A percentile compares a stretch with the other conserved stretches of the same genome.
phyloP scores from a whole-genome alignment of 2,329 filamentous ascomycete species.

The Fusarium haematococcum region DNA sequence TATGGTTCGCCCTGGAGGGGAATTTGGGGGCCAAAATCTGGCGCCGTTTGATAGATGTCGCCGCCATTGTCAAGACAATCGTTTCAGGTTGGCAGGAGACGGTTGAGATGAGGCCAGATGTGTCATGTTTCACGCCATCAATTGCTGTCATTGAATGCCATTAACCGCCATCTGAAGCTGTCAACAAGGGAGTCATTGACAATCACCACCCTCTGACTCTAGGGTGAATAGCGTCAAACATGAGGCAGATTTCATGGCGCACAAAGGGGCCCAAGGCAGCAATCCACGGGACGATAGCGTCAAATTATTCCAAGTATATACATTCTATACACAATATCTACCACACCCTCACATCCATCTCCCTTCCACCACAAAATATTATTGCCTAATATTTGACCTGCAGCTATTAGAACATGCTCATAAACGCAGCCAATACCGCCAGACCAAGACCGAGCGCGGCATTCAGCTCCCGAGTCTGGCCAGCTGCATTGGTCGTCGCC shows the following conservation, averaged over 20 bases:
- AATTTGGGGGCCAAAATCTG: neutral
- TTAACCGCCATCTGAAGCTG: neutral
- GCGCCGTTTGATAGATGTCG: neutral
- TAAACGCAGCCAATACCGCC: constrained; percentile 7
- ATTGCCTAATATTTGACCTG: constrained; percentile 18
- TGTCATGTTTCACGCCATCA: neutral
- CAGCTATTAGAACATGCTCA: constrained; percentile 38
- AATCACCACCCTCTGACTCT: neutral
- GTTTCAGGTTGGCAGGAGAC: neutral
- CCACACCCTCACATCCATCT: neutral
- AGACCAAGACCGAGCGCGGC: constrained; percentile 8
- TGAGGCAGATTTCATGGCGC: neutral
- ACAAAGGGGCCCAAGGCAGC: neutral
- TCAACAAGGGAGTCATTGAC: neutral
- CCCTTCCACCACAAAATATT: neutral
- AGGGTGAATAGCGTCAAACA: neutral
- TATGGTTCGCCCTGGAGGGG: constrained; percentile 28
- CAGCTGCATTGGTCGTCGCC: constrained; percentile 3
- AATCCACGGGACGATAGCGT: neutral
- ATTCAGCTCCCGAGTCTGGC: constrained; percentile 4
- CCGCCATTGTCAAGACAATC: neutral
- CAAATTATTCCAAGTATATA: neutral
- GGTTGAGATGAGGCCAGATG: neutral
- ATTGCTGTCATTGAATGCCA: neutral
- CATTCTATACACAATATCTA: neutral